A percentile compares a stretch with the other conserved stretches of the same genome.
phyloP scores from a whole-genome alignment of 192 early-diverging fungal genomes.

The Coemansia sp. region DNA sequence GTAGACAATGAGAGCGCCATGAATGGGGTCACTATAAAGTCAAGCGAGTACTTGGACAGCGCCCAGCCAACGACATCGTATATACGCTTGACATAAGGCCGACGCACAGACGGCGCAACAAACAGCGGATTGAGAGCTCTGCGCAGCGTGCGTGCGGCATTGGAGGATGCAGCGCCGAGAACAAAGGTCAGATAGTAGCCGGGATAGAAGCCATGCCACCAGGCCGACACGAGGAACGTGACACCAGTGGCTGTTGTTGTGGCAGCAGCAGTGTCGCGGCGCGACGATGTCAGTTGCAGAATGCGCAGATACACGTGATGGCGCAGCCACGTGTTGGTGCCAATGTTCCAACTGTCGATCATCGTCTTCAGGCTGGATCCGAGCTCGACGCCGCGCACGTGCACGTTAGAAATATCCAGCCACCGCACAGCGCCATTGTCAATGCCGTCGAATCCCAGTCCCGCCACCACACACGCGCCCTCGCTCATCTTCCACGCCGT shows the following conservation, averaged over 20 bases:
- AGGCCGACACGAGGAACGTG: slow-evolving; percentile 81
- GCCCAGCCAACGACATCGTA: slow-evolving; percentile 79
- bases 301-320: slow-evolving; percentile 83
- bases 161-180: slow-evolving; percentile 60
- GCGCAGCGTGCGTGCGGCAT: slow-evolving; percentile 60
- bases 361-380: slow-evolving; percentile 73
- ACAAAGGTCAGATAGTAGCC: slow-evolving; percentile 81
- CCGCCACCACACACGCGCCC: slow-evolving; percentile 77
- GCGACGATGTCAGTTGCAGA: slow-evolving; percentile 15
- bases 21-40: slow-evolving; percentile 72
- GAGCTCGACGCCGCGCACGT: slow-evolving; percentile 71
- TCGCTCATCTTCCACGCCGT: slow-evolving; percentile 89
- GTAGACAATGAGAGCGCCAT: slow-evolving; percentile 60
- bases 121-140: slow-evolving; percentile 49
- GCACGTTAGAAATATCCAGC: slow-evolving; percentile 78
- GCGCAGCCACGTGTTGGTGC: slow-evolving; percentile 84
- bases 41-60: slow-evolving; percentile 64
- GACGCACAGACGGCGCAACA: slow-evolving; percentile 8
- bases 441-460: slow-evolving; percentile 80
- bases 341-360: slow-evolving; percentile 88
- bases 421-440: slow-evolving; percentile 52
- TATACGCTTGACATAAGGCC: slow-evolving; percentile 32
- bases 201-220: slow-evolving; percentile 96
- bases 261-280: slow-evolving; percentile 51
- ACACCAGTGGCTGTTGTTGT: slow-evolving; percentile 63